Evolutionary conservation across 768 basidiomycete species (phyloP), one percentile per base, ranked within the genome.

Genomic region (Macrolepiota fuliginosa): DNA sequence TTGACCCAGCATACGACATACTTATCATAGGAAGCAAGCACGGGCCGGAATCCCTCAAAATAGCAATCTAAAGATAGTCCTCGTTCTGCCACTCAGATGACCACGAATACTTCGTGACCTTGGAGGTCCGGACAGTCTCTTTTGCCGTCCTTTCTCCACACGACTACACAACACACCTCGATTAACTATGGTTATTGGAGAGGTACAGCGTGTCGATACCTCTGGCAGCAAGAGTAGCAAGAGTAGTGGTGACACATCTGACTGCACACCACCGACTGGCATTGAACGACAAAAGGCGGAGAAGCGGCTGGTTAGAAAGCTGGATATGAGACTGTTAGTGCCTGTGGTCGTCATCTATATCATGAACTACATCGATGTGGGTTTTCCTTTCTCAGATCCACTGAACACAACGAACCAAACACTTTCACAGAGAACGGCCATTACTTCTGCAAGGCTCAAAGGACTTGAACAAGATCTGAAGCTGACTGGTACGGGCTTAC

Each of bases 321-420:
- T 90, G 51, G 88, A 88, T 64, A 70, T 65, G 62, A 76, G 86
- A 37, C 70, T 89, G 3, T 67, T 90, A 51, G 84, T 84, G 0
- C 82, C 83, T 0, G 80, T 89, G 40, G 73, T 85, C 19, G 56
- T 86, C 56, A 84, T 88, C 36, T 87, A 74, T 64, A 79, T 89
- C 62, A 82, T 88, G 83, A 89, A 88, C 64, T 87, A 85, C 64
- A 86, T 89, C 62, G 86, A 88, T 69, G 87, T 88, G 62, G 63
- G 76, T 69, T 39, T 11, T 12, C 29, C 52, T 32, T 46, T 22
- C 4, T 0, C 10, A 32, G 17, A 6, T 45, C 54, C 54, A 22
- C 12, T 59, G 29, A n/a, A 12, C 50, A 10, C 49, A 36, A 47
- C 1, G 47, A 27, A 32, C 7, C 29, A 12, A 37, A 57, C 15